These are phyloP conservation scores for Mollisiaceae sp. DNA, from an alignment of 2,329 filamentous ascomycete genomes.

Conservation along the genomic window DNA sequence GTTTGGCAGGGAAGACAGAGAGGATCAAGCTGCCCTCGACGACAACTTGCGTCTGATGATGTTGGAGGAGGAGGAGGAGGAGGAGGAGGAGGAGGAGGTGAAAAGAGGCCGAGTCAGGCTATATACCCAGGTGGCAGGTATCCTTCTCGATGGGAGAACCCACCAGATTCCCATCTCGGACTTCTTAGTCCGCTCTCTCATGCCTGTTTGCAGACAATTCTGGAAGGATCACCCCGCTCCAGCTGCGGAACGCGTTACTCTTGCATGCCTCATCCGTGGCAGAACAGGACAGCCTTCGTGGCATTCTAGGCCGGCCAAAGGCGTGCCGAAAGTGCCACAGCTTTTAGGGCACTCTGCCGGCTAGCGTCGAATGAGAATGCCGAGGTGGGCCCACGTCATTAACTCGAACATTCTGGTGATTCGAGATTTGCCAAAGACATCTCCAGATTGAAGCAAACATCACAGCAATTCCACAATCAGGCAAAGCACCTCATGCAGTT, in stretches of 20 bases:
- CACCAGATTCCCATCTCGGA: background rate
- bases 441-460: background rate
- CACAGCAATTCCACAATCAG: background rate
- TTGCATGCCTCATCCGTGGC: background rate
- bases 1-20: background rate
- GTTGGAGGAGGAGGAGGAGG: too few relatives aligned
- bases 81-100: too few relatives aligned
- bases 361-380: too few relatives aligned
- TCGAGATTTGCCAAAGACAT: too few relatives aligned
- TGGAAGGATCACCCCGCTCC: background rate
- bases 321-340: too few relatives aligned
- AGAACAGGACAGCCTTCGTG: background rate
- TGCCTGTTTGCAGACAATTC: background rate
- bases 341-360: too few relatives aligned
- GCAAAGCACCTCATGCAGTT: background rate
- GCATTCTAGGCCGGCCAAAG: background rate
- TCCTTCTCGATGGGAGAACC: too few relatives aligned
- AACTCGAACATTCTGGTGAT: too few relatives aligned
- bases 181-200: background rate
- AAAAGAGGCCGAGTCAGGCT: background rate
- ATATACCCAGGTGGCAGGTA: too few relatives aligned
- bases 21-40: background rate
- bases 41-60: background rate
- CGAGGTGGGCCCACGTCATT: too few relatives aligned
- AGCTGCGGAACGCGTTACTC: background rate